Evolutionary conservation across 23 red algal species (phyloP).

Genomic region (Gracilaria caudata): DNA sequence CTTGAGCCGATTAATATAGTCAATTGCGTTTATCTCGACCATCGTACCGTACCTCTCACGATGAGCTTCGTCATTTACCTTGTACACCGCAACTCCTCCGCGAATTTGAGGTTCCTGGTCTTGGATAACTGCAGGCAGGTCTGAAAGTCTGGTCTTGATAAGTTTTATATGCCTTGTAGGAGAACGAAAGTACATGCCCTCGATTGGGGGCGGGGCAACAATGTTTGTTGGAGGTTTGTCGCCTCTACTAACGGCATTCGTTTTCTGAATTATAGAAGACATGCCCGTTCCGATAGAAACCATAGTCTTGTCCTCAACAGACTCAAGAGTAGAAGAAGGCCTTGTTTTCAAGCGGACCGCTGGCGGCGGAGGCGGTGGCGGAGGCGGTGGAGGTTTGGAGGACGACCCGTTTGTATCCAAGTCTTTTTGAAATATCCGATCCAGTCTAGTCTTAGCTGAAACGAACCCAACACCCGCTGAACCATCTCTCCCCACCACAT

Average conservation of each 20-base stretch:
- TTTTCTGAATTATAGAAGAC: constrained; percentile 6
- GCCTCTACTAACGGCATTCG: constrained; percentile 1
- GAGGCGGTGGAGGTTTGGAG: background rate
- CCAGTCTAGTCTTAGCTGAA: constrained; percentile 40
- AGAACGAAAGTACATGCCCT: constrained; percentile 54
- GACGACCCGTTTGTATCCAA: background rate
- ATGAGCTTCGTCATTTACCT: constrained; percentile 27
- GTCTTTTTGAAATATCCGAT: constrained; percentile 50
- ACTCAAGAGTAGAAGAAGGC: background rate
- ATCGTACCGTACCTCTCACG: constrained; percentile 38
- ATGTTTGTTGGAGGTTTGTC: constrained; percentile 15
- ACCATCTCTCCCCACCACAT: background rate
- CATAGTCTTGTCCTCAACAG: background rate
- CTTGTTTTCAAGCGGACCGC: background rate
- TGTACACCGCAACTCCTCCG: constrained; percentile 56
- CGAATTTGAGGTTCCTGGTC: constrained; percentile 60
- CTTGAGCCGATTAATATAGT: constrained; percentile 53
- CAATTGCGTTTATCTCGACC: constrained; percentile 63
- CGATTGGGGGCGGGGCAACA: constrained; percentile 38
- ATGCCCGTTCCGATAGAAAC: background rate
- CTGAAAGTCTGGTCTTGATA: constrained; percentile 61
- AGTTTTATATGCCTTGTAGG: constrained; percentile 57
- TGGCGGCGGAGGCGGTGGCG: constrained; percentile 34
- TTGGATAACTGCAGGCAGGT: constrained; percentile 47
- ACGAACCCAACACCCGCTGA: constrained; percentile 58